These are phyloP conservation scores for Claviceps purpurea DNA, from an alignment of 2,329 filamentous ascomycete species.

Conservation along the genomic window DNA sequence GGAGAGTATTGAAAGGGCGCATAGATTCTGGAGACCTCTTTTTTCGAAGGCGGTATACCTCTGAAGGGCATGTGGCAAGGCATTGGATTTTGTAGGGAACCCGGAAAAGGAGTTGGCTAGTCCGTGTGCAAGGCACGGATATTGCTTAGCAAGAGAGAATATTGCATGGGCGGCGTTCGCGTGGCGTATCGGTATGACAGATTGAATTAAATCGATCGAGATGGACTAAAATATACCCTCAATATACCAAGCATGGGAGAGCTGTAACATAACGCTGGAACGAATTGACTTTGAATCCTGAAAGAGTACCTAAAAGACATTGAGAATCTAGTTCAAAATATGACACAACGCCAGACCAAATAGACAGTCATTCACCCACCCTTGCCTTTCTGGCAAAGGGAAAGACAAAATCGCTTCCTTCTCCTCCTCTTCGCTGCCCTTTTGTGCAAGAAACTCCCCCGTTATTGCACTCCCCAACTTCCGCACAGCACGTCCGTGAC, in stretches of 20 bases:
- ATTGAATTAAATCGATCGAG: background rate
- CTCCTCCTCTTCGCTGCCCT: background rate
- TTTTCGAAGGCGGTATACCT: background rate
- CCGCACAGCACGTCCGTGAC: too few relatives aligned
- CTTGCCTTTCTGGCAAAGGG: background rate
- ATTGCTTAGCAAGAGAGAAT: background rate
- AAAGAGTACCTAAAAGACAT: background rate
- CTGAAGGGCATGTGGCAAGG: background rate
- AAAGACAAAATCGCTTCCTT: background rate
- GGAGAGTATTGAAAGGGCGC: background rate
- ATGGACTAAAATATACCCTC: slow-evolving; percentile 1
- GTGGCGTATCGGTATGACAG: background rate
- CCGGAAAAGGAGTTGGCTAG: background rate
- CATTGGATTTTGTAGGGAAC: too few relatives aligned
- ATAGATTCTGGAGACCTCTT: background rate
- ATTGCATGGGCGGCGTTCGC: background rate
- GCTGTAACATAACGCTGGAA: background rate
- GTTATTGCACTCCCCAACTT: too few relatives aligned
- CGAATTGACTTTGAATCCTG: background rate
- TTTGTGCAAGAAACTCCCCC: background rate
- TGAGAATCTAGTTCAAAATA: background rate
- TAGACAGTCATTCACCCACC: background rate
- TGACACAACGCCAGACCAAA: background rate
- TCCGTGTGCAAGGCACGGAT: background rate
- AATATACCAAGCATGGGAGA: background rate